Base-by-base conservation (phyloP, 306 rosid species). In the Cicer yamashitae region DNA sequence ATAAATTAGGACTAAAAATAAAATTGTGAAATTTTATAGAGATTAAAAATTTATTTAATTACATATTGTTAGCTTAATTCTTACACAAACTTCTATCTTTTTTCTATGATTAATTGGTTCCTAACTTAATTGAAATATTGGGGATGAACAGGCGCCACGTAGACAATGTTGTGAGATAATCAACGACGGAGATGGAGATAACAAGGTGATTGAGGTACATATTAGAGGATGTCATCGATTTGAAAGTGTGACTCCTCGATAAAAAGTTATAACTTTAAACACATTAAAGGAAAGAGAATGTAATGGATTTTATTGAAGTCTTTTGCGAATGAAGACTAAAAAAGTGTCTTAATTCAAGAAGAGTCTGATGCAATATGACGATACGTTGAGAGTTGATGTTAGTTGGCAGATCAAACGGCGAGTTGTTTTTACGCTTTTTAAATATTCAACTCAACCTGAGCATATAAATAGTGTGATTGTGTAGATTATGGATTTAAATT, bases 161-260 rank as follows among this genome's bases (percentile, higher is more conserved):
- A 89, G 98, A 79, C 98, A 91, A 46, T 93, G 97, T 62, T 91
- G 93, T 7, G 82, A 91, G 63, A 38, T 93, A 10, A 40, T 84
- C 50, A 40, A 80, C 47, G 73, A 59, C 5, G 3, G 0, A 38
- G 80, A 78, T 5, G 50, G 22, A 1, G 30, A 2, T 12, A 61
- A 81, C 1, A 44, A 10, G 6, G 58, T 20, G 8, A 3, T 84
- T 15, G 10, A 79, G 2, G 83, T 91, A 14, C 69, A 54, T 0
- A 82, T 93, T 6, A 83, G 93, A 82, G 72, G 71, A 41, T 91
- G 97, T 62, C 54, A 25, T 52, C 70, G 1, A 1, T 89, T 79
- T 67, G 93, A 93, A 73, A 86, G 91, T 70, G 88, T 89, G 37
- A 82, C 89, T 12, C 93, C 89, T 15, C 71, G 67, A 0, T 82